A percentile compares a stretch with the other conserved stretches of the same genome.
Evolutionary conservation across 2,329 filamentous ascomycete genomes (phyloP).

Genomic region (Penicillium sumatraense): DNA sequence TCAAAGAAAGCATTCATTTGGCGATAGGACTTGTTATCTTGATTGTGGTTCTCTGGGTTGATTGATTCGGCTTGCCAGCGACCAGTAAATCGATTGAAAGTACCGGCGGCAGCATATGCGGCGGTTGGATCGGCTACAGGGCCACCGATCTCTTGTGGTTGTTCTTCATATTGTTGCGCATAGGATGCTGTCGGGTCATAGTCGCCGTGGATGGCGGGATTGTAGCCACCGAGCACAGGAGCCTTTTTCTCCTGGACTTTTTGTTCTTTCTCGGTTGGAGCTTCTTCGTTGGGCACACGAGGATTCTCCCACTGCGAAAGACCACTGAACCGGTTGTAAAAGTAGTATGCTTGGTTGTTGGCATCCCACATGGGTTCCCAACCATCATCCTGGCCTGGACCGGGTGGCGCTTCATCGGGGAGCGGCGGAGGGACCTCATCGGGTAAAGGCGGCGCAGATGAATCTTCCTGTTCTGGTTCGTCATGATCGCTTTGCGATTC

Average conservation of each 20-base stretch:
- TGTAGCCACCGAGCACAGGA: conserved; percentile 74
- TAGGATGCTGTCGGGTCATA: conserved; percentile 98
- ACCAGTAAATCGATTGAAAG: conserved; percentile 92
- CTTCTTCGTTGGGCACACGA: conserved; percentile 61
- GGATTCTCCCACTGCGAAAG: conserved; percentile 86
- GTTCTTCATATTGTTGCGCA: conserved; percentile 63
- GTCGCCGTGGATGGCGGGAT: conserved; percentile 92
- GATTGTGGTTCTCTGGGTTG: conserved; percentile 76
- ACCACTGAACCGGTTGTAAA: conserved; percentile 79
- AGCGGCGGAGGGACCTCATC: conserved; percentile 53
- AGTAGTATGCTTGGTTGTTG: conserved; percentile 73
- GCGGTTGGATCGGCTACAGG: conserved; percentile 46
- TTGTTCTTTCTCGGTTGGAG: conserved; percentile 38
- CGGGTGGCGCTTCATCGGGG: conserved; percentile 58
- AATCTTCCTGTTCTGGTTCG: conserved; percentile 23
- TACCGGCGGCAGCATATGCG: conserved; percentile 69
- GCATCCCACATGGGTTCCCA: conserved; percentile 83
- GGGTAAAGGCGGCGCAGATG: conserved; percentile 45
- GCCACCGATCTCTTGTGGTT: conserved; percentile 17
- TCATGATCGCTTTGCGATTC: conserved; percentile 20
- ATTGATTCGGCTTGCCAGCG: conserved; percentile 73
- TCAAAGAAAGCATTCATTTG: conserved; percentile 97
- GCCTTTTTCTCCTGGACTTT: conserved; percentile 37
- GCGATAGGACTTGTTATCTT: conserved; percentile 82
- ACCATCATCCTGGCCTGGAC: conserved; percentile 62